Evolutionary conservation across 140 eudicot genomes (phyloP).

Genomic region (Bidens hawaiensis): DNA sequence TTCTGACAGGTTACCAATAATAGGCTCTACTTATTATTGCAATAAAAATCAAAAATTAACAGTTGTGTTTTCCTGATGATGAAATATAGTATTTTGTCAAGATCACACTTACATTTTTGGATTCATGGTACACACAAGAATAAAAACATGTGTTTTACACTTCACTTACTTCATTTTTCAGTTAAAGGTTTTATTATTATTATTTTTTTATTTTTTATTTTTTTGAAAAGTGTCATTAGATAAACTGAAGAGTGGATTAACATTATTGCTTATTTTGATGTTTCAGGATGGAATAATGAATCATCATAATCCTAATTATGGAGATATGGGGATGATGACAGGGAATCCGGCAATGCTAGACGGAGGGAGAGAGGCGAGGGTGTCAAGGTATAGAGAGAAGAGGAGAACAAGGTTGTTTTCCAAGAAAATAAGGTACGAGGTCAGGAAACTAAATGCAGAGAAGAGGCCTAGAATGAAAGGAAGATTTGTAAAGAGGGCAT

Average conservation of each 20-base stretch:
- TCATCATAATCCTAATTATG: slow-evolving; percentile 37
- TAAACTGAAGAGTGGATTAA: too few species aligned
- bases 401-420: slow-evolving; percentile 78
- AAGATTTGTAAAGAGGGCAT: slow-evolving; percentile 71
- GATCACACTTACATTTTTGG: too few species aligned
- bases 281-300: slow-evolving; percentile 50
- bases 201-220: too few species aligned
- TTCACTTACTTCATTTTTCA: neutral
- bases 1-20: neutral
- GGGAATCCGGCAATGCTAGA: slow-evolving; percentile 44
- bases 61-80: too few species aligned
- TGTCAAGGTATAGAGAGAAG: slow-evolving; percentile 86
- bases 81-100: too few species aligned
- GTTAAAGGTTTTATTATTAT: too few species aligned
- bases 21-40: too few species aligned
- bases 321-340: slow-evolving; percentile 44
- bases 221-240: too few species aligned
- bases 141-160: neutral
- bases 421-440: slow-evolving; percentile 89
- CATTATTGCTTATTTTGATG: neutral
- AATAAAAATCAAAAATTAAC: too few species aligned
- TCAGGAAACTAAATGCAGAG: slow-evolving; percentile 78
- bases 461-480: slow-evolving; percentile 94
- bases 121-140: neutral
- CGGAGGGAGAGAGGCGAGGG: slow-evolving; percentile 83